A percentile compares a stretch with the other conserved stretches of the same genome.
Conservation (phyloP, 78 protist genomes). For the Tieghemostelium lacteum region DNA sequence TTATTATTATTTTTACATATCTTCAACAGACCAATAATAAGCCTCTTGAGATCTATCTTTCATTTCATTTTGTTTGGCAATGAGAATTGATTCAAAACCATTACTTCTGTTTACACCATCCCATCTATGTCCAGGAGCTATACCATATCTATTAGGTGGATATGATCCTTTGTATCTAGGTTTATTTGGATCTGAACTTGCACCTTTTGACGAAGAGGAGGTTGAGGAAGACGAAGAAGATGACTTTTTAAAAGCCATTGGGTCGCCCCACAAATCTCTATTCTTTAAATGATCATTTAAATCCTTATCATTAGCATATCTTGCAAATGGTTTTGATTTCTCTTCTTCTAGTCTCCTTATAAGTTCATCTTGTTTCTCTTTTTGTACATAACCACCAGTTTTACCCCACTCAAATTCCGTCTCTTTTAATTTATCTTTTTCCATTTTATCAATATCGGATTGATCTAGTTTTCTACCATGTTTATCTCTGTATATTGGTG, state of each 20-base stretch:
- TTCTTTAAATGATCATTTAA: constrained; percentile 26
- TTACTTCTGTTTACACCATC: constrained; percentile 75
- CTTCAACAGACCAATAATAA: constrained; percentile 63
- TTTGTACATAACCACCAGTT: constrained; percentile 27
- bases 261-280: constrained; percentile 76
- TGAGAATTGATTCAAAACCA: constrained; percentile 54
- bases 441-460: background rate
- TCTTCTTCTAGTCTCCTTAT: constrained; percentile 16
- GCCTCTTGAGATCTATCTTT: constrained; percentile 15
- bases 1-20: constrained; percentile 59
- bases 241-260: constrained; percentile 47
- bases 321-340: constrained; percentile 16
- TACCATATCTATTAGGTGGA: constrained; percentile 63
- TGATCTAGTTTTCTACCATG: constrained; percentile 35
- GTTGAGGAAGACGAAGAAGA: background rate
- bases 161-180: constrained; percentile 45
- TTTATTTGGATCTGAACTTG: constrained; percentile 3
- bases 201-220: background rate
- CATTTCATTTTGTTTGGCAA: background rate
- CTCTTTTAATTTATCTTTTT: background rate
- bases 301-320: constrained; percentile 37
- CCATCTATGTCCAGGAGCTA: constrained; percentile 72
- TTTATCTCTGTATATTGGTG: constrained; percentile 50
- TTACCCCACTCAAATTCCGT: constrained; percentile 14
- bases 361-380: constrained; percentile 12